A percentile compares a stretch with the other conserved stretches of the same genome.
phyloP scores from a whole-genome alignment of 257 asterid species.

The Perilla frutescens region DNA sequence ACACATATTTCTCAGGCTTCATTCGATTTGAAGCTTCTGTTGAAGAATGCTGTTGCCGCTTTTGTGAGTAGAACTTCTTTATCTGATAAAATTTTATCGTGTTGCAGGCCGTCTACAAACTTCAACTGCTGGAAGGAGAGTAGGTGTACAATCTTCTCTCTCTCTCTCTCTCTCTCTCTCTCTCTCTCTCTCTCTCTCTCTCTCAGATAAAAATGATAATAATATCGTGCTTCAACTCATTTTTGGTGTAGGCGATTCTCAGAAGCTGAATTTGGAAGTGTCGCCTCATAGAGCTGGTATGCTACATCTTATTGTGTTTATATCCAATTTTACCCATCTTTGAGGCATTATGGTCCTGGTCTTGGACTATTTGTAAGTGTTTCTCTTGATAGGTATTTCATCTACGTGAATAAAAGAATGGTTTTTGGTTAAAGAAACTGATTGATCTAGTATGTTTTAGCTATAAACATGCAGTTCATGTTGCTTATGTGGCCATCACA shows the following conservation, averaged over 20 bases:
- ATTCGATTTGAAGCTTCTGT: slow-evolving; percentile 14
- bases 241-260: slow-evolving; percentile 40
- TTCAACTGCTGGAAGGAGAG: slow-evolving; percentile 25
- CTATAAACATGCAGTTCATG: too few relatives aligned
- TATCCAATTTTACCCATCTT: neutral
- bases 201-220: neutral
- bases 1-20: neutral
- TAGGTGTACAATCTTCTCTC: slow-evolving; percentile 29
- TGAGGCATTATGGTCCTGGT: slow-evolving; percentile 1
- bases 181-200: too few relatives aligned
- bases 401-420: neutral
- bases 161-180: too few relatives aligned
- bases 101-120: slow-evolving; percentile 36
- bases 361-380: neutral
- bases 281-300: slow-evolving; percentile 98
- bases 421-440: neutral
- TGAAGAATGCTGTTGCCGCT: slow-evolving; percentile 16
- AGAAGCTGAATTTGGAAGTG: slow-evolving; percentile 68
- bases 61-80: slow-evolving; percentile 4
- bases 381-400: neutral
- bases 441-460: too few relatives aligned
- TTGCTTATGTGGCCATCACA: too few relatives aligned
- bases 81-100: slow-evolving; percentile 9
- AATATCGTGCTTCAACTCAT: slow-evolving; percentile 46
- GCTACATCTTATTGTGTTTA: slow-evolving; percentile 15